Evolutionary conservation across 805 yeast species (phyloP), one percentile per base, ranked within the genome.

Genomic region (Wickerhamomyces pijperi): DNA sequence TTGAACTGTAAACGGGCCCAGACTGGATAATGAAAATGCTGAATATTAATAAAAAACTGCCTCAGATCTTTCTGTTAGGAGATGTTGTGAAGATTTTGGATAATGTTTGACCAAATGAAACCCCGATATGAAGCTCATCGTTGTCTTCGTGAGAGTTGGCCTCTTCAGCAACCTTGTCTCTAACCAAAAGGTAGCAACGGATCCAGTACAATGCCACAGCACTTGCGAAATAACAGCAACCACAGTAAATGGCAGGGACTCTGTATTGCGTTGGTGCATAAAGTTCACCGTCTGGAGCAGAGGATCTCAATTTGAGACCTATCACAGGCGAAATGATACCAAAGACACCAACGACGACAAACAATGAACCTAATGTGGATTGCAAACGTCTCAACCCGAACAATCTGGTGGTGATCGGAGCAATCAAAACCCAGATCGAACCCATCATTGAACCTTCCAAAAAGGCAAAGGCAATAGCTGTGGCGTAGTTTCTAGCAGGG

Each of bases 361-460:
- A 78, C 3, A 70, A 46, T 71, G 73, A 63, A 17, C 74, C 69
- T 39, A 68, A 58, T 0, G 67, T 55, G n/a, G 72, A 68, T 35
- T 70, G 70, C 50, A 76, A 55, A 45, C 70, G 72, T 32, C 64
- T 53, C 21, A 78, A 52, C 0, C 85, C 84, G n/a, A 70, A 70
- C 19, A 76, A 58, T 37, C 76, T 55, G 1, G 79, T 68, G 1
- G 66, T 54, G 20, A 74, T 59, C 3, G 82, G 66, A 1, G 78
- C 70, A 43, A 69, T 46, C 3, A 74, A 67, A 3, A 77, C 70
- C 70, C 76, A 78, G 34, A 77, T 60, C 11, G 75, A 61, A 3
- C 85, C 85, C 79, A 78, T 76, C 28, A 71, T 39, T 0, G 65
- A 58, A 29, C 86, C 86, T 46, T 59, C 64, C 4, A 77, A 43